A percentile compares a stretch with the other conserved stretches of the same genome.
phyloP scores from a whole-genome alignment of 2,329 filamentous ascomycete genomes.

The Chaetomium strumarium region DNA sequence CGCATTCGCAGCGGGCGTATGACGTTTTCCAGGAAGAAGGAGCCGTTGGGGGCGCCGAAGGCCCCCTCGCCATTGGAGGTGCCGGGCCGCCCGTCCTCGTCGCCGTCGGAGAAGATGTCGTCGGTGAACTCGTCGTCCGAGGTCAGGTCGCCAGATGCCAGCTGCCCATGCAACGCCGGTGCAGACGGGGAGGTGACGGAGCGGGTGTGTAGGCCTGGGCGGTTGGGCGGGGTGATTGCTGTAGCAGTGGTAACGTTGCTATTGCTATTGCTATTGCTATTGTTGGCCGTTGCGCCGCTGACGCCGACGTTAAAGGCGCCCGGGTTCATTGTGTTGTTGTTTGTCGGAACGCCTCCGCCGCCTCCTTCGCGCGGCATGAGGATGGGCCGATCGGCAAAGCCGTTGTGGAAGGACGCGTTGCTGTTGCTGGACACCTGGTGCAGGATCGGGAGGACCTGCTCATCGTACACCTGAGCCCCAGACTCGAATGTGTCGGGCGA shows the following conservation, averaged over 20 bases:
- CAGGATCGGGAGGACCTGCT: constrained; percentile 84
- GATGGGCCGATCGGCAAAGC: constrained; percentile 69
- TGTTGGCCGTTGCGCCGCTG: background rate
- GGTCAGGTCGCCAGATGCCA: constrained; percentile 49
- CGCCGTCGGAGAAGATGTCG: constrained; percentile 68
- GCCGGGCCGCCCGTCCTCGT: constrained; percentile 46
- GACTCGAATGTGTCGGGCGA: constrained; percentile 62
- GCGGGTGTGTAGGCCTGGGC: constrained; percentile 70
- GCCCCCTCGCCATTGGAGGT: constrained; percentile 30
- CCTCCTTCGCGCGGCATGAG: constrained; percentile 51
- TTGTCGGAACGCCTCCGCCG: background rate
- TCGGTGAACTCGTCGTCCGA: constrained; percentile 73
- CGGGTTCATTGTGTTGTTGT: constrained; percentile 57
- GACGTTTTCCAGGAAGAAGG: constrained; percentile 56
- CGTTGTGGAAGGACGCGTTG: constrained; percentile 76
- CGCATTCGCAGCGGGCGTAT: constrained; percentile 56
- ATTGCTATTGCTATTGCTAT: background rate
- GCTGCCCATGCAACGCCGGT: constrained; percentile 47
- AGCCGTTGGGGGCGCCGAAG: constrained; percentile 25
- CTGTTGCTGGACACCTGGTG: constrained; percentile 79
- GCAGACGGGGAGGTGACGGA: constrained; percentile 77
- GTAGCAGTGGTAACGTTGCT: background rate
- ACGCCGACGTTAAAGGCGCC: constrained; percentile 44
- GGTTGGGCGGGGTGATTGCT: constrained; percentile 29
- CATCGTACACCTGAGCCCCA: constrained; percentile 80